A percentile compares a stretch with the other conserved stretches of the same genome.
Conservation (phyloP, 2,329 filamentous ascomycete genomes). For the Penicillium hesseltinei region DNA sequence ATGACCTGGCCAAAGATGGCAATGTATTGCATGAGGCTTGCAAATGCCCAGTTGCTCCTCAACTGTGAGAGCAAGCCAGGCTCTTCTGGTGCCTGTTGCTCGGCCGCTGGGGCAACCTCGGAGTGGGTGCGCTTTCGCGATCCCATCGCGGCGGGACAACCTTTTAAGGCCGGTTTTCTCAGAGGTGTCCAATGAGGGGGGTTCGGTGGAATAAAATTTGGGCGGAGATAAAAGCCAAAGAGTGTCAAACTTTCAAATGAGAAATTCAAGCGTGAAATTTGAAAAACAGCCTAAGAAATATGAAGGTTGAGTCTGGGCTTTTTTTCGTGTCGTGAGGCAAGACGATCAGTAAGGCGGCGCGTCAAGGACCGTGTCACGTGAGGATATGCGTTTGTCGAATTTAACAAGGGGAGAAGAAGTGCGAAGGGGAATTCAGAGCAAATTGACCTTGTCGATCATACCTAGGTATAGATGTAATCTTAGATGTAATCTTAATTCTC, state of each 20-base stretch:
- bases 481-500: neutral
- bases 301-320: slow-evolving; percentile 6
- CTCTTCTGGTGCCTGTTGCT: slow-evolving; percentile 37
- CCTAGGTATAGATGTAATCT: neutral
- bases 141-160: slow-evolving; percentile 46
- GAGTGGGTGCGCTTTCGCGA: slow-evolving; percentile 57
- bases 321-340: slow-evolving; percentile 29
- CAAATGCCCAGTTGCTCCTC: slow-evolving; percentile 93
- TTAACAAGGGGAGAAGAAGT: neutral
- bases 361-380: slow-evolving; percentile 35
- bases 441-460: neutral
- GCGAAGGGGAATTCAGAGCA: neutral
- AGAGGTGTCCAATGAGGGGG: slow-evolving; percentile 10
- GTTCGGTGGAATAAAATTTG: neutral
- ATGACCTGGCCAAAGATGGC: slow-evolving; percentile 83
- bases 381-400: slow-evolving; percentile 16
- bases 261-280: neutral
- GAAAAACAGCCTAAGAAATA: neutral
- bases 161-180: slow-evolving; percentile 29
- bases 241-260: neutral
- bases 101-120: slow-evolving; percentile 54
- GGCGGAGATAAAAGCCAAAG: slow-evolving; percentile 3
- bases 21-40: slow-evolving; percentile 90
- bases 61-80: slow-evolving; percentile 61
- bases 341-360: slow-evolving; percentile 32